Percentiles rank a stretch among this genome's conserved stretches.
Evolutionary conservation across 139 green algal species (phyloP).

Genomic region (Diplosphaera chodatii): DNA sequence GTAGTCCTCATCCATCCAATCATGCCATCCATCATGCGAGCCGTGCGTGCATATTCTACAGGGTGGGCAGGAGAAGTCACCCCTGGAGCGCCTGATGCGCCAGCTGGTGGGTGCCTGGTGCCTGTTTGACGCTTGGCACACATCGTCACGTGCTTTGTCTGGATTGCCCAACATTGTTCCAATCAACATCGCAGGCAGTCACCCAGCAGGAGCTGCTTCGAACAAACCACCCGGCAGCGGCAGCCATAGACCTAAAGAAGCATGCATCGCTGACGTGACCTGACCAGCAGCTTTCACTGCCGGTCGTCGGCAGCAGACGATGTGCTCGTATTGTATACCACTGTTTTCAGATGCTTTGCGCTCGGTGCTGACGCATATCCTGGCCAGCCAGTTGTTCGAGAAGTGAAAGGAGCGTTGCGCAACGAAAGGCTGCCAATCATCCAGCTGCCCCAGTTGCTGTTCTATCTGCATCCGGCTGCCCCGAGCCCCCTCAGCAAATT

Average conservation of each 20-base stretch:
- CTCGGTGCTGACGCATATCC: too few relatives aligned
- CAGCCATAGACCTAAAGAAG: neutral
- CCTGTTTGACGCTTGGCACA: neutral
- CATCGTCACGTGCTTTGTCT: too few relatives aligned
- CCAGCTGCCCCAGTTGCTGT: too few relatives aligned
- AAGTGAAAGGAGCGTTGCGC: too few relatives aligned
- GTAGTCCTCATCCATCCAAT: neutral
- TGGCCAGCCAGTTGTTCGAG: too few relatives aligned
- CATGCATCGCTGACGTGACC: neutral
- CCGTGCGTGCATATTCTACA: neutral
- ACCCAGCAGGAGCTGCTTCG: neutral
- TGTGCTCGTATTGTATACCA: too few relatives aligned
- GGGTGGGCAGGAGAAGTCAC: slow-evolving; percentile 17
- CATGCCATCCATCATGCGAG: neutral
- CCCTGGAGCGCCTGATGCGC: slow-evolving; percentile 33
- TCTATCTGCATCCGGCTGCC: too few relatives aligned
- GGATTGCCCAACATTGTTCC: neutral
- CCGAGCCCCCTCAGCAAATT: too few relatives aligned
- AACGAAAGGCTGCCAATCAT: too few relatives aligned
- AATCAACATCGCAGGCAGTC: neutral
- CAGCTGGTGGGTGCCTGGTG: slow-evolving; percentile 15
- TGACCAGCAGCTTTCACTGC: too few relatives aligned
- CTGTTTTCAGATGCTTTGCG: too few relatives aligned
- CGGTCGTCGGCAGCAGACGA: too few relatives aligned
- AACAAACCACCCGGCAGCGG: neutral